Evolutionary conservation across 2,329 filamentous ascomycete genomes (phyloP).

Genomic region (Pseudogymnoascus sp.): DNA sequence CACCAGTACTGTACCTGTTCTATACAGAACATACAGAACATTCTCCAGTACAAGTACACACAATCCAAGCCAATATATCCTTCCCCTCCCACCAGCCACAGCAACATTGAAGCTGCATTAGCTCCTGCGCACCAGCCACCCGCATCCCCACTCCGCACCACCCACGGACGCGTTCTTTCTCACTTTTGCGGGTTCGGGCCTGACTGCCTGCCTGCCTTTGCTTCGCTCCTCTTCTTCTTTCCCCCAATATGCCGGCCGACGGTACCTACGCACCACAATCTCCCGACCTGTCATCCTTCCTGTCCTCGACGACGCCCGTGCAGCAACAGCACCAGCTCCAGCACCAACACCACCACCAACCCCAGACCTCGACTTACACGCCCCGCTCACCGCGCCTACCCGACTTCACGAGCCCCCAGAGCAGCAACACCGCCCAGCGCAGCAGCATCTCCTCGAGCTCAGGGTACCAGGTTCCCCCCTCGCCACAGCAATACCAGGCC

Average conservation of each 20-base stretch:
- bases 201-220: background rate
- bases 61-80: background rate
- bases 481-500: background rate
- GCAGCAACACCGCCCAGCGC: background rate
- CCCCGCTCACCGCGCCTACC: slow-evolving; percentile 24
- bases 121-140: slow-evolving; percentile 4
- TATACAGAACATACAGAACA: background rate
- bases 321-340: slow-evolving; percentile 14
- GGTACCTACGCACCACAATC: slow-evolving; percentile 29
- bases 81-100: background rate
- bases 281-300: slow-evolving; percentile 28
- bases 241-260: slow-evolving; percentile 14
- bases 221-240: background rate
- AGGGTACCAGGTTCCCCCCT: slow-evolving; percentile 1
- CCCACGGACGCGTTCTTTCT: slow-evolving; percentile 7
- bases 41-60: background rate
- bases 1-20: background rate
- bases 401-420: slow-evolving; percentile 10
- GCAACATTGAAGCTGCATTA: background rate
- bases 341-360: slow-evolving; percentile 4
- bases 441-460: background rate
- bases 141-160: background rate
- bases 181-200: slow-evolving; percentile 1
- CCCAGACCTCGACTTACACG: slow-evolving; percentile 19
- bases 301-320: slow-evolving; percentile 21